A percentile compares a stretch with the other conserved stretches of the same genome.
Evolutionary conservation across 2,329 filamentous ascomycete genomes (phyloP).

Genomic region (Pleurostoma richardsiae): DNA sequence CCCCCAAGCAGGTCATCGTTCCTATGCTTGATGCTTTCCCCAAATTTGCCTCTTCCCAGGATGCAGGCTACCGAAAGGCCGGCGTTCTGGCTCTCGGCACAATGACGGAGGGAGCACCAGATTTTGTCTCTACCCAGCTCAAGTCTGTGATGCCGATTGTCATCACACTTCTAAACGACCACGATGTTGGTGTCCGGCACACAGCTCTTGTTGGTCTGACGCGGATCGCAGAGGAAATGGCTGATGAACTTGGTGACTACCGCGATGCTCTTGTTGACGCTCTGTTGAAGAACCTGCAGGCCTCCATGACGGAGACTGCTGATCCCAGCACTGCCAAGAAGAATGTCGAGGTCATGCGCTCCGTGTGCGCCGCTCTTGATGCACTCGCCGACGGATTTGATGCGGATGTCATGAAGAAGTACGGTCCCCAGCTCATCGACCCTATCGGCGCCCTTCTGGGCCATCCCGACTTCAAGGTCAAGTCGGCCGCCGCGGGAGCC

Average conservation of each 20-base stretch:
- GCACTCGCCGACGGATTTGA: slow-evolving; percentile 85
- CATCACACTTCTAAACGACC: slow-evolving; percentile 76
- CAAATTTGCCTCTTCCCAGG: slow-evolving; percentile 67
- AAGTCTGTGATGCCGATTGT: slow-evolving; percentile 80
- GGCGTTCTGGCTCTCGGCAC: slow-evolving; percentile 89
- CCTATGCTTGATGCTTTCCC: slow-evolving; percentile 85
- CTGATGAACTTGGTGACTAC: slow-evolving; percentile 81
- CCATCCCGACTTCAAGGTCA: slow-evolving; percentile 83
- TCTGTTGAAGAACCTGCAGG: slow-evolving; percentile 82
- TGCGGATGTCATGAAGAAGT: slow-evolving; percentile 72
- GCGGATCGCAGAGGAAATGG: slow-evolving; percentile 86
- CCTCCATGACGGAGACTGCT: slow-evolving; percentile 63
- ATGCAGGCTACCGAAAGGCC: slow-evolving; percentile 79
- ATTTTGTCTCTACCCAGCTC: slow-evolving; percentile 94
- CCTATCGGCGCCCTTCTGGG: slow-evolving; percentile 79
- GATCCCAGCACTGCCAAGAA: slow-evolving; percentile 63
- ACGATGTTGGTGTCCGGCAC: slow-evolving; percentile 78
- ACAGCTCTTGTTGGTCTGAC: slow-evolving; percentile 85
- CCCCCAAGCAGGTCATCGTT: slow-evolving; percentile 89
- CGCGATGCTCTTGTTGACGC: slow-evolving; percentile 81
- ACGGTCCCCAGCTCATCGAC: slow-evolving; percentile 77
- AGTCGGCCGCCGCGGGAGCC: slow-evolving; percentile 82
- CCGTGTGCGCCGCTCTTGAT: slow-evolving; percentile 85
- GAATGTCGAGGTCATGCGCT: slow-evolving; percentile 81
- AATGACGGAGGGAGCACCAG: slow-evolving; percentile 92